Evolutionary conservation across 2,329 filamentous ascomycete species (phyloP).

Genomic region (Dendryphion nanum): DNA sequence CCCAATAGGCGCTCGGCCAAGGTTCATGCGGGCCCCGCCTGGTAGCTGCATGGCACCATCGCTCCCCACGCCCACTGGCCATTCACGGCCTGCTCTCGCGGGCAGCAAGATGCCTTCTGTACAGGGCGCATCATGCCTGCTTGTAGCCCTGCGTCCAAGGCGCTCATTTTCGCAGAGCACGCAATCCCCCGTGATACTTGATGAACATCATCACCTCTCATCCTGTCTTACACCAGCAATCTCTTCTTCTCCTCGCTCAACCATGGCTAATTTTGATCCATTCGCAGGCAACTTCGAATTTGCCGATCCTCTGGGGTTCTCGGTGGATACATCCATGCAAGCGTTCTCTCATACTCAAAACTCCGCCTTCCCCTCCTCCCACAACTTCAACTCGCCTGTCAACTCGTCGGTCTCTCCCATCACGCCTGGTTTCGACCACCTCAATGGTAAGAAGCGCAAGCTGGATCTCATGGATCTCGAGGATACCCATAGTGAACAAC

Average conservation of each 20-base stretch:
- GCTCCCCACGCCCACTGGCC: slow-evolving; percentile 24
- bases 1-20: slow-evolving; percentile 20
- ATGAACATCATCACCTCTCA: slow-evolving; percentile 12
- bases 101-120: too few species aligned
- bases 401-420: slow-evolving; percentile 29
- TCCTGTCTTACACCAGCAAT: slow-evolving; percentile 7
- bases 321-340: slow-evolving; percentile 31
- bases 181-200: slow-evolving; percentile 29
- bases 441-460: slow-evolving; percentile 47
- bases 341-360: slow-evolving; percentile 27
- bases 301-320: slow-evolving; percentile 46
- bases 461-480: slow-evolving; percentile 38
- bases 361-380: slow-evolving; percentile 22
- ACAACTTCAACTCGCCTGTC: slow-evolving; percentile 26
- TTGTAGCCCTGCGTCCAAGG: slow-evolving; percentile 16
- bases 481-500: slow-evolving; percentile 27
- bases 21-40: slow-evolving; percentile 27
- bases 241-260: slow-evolving; percentile 4
- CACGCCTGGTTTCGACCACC: slow-evolving; percentile 24
- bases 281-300: slow-evolving; percentile 46
- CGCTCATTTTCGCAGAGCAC: slow-evolving; percentile 29
- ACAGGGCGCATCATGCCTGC: slow-evolving; percentile 6
- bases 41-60: slow-evolving; percentile 20
- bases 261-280: slow-evolving; percentile 37
- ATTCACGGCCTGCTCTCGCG: slow-evolving; percentile 6